A percentile compares a stretch with the other conserved stretches of the same genome.
Conservation (phyloP, 1,139 yeast species). For the Lodderomyces beijingensis region DNA sequence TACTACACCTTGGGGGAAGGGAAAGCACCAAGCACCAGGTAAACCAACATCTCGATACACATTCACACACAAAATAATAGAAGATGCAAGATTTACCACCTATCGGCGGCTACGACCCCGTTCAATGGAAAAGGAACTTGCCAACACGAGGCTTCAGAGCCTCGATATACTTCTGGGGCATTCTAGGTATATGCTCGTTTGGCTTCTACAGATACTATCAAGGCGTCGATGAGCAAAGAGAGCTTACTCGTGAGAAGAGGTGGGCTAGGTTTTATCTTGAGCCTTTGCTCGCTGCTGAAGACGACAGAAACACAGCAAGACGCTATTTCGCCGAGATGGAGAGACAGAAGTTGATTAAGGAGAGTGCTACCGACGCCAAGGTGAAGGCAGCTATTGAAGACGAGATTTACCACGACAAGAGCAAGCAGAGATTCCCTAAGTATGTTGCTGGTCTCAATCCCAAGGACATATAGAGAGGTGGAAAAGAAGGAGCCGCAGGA, state of each 20-base stretch:
- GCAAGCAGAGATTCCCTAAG: conserved; percentile 44
- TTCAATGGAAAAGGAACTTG: conserved; percentile 86
- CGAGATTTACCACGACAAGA: conserved; percentile 42
- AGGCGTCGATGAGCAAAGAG: conserved; percentile 75
- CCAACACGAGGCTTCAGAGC: conserved; percentile 87
- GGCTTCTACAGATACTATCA: conserved; percentile 67
- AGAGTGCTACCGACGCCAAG: conserved; percentile 36
- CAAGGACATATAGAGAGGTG: conserved; percentile 6
- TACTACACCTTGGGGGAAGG: too few species aligned
- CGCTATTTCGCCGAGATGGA: conserved; percentile 63
- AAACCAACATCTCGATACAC: too few species aligned
- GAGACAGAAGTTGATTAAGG: conserved; percentile 57
- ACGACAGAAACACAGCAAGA: conserved; percentile 75
- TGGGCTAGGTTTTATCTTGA: conserved; percentile 75
- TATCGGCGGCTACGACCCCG: conserved; percentile 77
- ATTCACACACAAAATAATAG: background rate
- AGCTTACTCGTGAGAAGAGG: conserved; percentile 67
- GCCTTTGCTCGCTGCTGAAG: conserved; percentile 78
- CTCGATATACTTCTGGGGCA: conserved; percentile 60
- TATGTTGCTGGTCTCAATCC: conserved; percentile 42
- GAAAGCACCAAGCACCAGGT: too few species aligned
- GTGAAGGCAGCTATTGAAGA: conserved; percentile 39
- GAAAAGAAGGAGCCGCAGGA: background rate
- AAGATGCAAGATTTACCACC: conserved; percentile 82
- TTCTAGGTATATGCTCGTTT: conserved; percentile 60